Conservation (phyloP, 1,139 yeast species). For the Pichia sp. region DNA sequence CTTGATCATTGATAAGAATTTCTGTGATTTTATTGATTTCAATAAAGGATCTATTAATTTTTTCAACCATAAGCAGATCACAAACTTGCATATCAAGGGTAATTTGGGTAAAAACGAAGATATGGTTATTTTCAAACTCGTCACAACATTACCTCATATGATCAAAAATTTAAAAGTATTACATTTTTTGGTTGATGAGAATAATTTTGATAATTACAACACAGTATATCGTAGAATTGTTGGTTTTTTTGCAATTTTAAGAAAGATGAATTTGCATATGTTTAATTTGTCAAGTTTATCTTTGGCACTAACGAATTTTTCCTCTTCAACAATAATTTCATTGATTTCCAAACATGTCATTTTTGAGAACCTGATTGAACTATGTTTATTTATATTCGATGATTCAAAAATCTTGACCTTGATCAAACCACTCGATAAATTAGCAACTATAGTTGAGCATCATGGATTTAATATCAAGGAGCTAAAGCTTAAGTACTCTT, state of each 20-base stretch:
- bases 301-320: conserved; percentile 23
- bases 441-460: conserved; percentile 15
- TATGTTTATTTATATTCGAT: conserved; percentile 23
- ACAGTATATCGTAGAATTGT: conserved; percentile 24
- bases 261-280: conserved; percentile 20
- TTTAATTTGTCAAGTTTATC: conserved; percentile 19
- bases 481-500: conserved; percentile 18
- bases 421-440: conserved; percentile 20
- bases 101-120: conserved; percentile 23
- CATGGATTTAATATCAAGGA: conserved; percentile 19
- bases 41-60: conserved; percentile 18
- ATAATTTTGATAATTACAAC: conserved; percentile 16
- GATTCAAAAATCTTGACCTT: conserved; percentile 22
- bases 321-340: conserved; percentile 22
- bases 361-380: conserved; percentile 20
- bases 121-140: conserved; percentile 21
- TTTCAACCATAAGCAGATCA: conserved; percentile 15
- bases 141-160: conserved; percentile 21
- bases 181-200: conserved; percentile 19
- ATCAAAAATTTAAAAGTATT: conserved; percentile 17
- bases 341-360: conserved; percentile 21
- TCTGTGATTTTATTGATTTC: conserved; percentile 19
- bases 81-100: conserved; percentile 17
- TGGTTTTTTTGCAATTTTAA: conserved; percentile 21
- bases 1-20: conserved; percentile 20